Evolutionary conservation across 148 eudicot species (phyloP), one percentile per base, ranked within the genome.

Genomic region (Persicaria maculosa): DNA sequence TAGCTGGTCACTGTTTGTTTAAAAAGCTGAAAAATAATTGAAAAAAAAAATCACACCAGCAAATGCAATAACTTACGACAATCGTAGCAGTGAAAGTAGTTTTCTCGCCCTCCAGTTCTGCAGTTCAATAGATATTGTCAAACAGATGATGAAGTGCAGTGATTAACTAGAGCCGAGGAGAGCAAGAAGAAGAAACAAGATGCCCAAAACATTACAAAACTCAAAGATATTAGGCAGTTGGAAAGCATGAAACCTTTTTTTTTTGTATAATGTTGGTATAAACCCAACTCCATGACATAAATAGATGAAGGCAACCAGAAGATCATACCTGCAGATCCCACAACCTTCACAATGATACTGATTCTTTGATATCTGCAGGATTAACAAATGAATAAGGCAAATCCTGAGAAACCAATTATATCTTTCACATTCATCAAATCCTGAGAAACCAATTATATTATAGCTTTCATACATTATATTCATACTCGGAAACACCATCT

Each of bases 291-390:
- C 59, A 54, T 54, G 0, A 55, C 22, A 59, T 59, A 20, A 20
- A 0, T 9, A 59, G 6, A 59, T 6, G 36, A 59, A 59, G 65
- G 65, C 65, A 20, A 10, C 61, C 22, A 73, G 58, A 74, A 31
- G 43, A 57, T 17, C 77, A 72, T 86, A 93, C 97, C 97, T 87
- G 88, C 98, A 93, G 55, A 91, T 90, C 45, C 98, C 93, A 77
- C 98, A 93, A 11, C 88, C 91, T 53, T 85, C 82, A 20, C 98
- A 93, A 65, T 93, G 98, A 72, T 82, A 91, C 79, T 90, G 93
- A 72, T 75, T 74, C 84, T 89, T 93, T 16, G 89, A 86, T 64
- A 74, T 80, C 98, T 93, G 86, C 83, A 77, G 72, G 68, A 53
- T 22, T 11, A 59, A 74, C 50, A 74, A 52, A 73, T 46, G 53